Percentiles rank a stretch among this genome's conserved stretches.
These are phyloP conservation scores for Fusarium foetens DNA, from an alignment of 2,329 filamentous ascomycete genomes.

Conservation along the genomic window DNA sequence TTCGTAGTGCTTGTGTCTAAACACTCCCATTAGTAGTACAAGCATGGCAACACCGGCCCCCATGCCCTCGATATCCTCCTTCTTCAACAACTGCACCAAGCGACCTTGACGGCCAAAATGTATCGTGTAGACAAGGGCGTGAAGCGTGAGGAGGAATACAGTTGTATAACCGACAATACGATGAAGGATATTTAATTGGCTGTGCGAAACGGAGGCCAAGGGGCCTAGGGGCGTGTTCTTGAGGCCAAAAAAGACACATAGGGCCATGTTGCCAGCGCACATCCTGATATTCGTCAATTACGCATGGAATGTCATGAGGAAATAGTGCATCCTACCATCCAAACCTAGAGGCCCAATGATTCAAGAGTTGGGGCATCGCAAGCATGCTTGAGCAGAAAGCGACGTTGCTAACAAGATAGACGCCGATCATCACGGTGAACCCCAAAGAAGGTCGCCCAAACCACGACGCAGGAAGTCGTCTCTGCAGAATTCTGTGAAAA, in stretches of 20 bases:
- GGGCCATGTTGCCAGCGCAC: constrained; percentile 52
- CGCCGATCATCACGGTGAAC: neutral
- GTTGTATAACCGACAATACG: constrained; percentile 57
- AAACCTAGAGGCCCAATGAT: constrained; percentile 30
- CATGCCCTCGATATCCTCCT: constrained; percentile 17
- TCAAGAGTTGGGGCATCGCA: neutral
- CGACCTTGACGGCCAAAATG: constrained; percentile 44
- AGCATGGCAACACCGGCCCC: constrained; percentile 52
- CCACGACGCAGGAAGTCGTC: neutral
- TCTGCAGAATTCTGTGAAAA: fast-evolving
- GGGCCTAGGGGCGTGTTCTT: constrained; percentile 60
- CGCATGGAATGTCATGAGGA: fast-evolving
- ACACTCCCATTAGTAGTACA: constrained; percentile 49
- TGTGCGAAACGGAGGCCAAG: constrained; percentile 48
- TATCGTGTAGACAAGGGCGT: constrained; percentile 49
- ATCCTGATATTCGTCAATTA: constrained; percentile 52
- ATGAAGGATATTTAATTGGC: constrained; percentile 59
- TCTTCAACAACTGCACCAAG: constrained; percentile 1
- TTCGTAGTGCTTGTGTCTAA: constrained; percentile 56
- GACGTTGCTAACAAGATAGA: neutral
- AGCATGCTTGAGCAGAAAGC: neutral
- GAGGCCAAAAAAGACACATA: constrained; percentile 58
- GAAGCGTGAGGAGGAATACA: constrained; percentile 50
- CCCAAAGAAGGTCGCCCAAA: neutral
- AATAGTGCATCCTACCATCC: constrained; percentile 29